A percentile compares a stretch with the other conserved stretches of the same genome.
These are phyloP conservation scores for Salix purpurea DNA, from an alignment of 345 rosid genomes.

Conservation along the genomic window DNA sequence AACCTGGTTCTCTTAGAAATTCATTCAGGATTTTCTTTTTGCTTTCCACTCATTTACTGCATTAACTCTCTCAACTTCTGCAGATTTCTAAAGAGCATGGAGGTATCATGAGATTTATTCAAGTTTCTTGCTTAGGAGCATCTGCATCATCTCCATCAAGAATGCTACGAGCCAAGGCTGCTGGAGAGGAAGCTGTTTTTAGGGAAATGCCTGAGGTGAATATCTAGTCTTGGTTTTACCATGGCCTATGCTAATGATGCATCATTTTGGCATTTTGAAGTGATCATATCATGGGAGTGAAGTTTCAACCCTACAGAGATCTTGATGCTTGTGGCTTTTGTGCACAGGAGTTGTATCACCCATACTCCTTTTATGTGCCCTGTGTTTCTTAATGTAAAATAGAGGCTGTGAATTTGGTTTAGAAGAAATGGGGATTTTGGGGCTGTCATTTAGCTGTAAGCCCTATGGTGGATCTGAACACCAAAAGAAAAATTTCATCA, in stretches of 20 bases:
- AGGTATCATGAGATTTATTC: slow-evolving; percentile 92
- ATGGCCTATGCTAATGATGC: background rate
- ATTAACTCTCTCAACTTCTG: slow-evolving; percentile 4
- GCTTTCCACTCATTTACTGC: background rate
- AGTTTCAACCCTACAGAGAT: background rate
- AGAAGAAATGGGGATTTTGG: background rate
- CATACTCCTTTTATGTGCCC: background rate
- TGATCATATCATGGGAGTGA: background rate
- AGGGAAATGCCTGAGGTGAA: slow-evolving; percentile 76
- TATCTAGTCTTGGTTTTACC: background rate
- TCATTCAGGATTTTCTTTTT: no score
- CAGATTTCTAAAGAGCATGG: slow-evolving; percentile 97
- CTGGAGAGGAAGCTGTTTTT: slow-evolving; percentile 85
- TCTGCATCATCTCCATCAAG: slow-evolving; percentile 78
- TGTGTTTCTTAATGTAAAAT: background rate
- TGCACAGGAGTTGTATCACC: background rate
- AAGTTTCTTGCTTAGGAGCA: slow-evolving; percentile 92
- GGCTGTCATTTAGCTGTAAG: background rate
- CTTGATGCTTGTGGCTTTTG: background rate
- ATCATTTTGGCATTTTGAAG: background rate
- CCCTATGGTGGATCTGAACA: background rate
- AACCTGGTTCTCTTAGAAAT: background rate
- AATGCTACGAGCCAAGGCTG: slow-evolving; percentile 78
- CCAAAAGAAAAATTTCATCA: background rate
- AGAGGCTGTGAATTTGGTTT: background rate